Evolutionary conservation across 192 early-diverging fungal species (phyloP).

Genomic region (Entomortierella lignicola): DNA sequence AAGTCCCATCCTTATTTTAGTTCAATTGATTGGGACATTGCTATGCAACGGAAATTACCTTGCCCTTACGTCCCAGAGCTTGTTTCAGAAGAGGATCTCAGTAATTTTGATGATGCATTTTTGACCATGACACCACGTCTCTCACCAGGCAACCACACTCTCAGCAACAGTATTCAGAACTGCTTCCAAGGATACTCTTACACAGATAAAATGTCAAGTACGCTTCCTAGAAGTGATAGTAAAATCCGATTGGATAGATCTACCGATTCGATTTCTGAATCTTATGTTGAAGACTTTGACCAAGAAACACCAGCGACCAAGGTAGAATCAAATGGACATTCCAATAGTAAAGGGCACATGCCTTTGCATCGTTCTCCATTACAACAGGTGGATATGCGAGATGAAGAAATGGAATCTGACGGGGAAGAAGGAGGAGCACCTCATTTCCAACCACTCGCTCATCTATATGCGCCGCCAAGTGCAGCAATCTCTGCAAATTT

Average conservation of each 20-base stretch:
- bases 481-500: conserved; percentile 26
- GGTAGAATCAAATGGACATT: conserved; percentile 1
- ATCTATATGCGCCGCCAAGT: conserved; percentile 32
- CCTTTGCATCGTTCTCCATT: conserved; percentile 2
- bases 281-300: conserved; percentile 34
- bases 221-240: conserved; percentile 35
- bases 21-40: conserved; percentile 78
- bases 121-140: conserved; percentile 62
- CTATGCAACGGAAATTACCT: conserved; percentile 64
- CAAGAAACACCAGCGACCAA: conserved; percentile 1
- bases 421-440: conserved; percentile 11
- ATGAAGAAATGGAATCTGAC: neutral
- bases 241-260: conserved; percentile 23
- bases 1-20: conserved; percentile 82
- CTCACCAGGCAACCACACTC: conserved; percentile 32
- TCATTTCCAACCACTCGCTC: conserved; percentile 16
- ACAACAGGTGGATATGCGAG: neutral
- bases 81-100: conserved; percentile 61
- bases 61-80: conserved; percentile 79
- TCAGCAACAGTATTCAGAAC: conserved; percentile 52
- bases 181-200: conserved; percentile 56
- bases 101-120: conserved; percentile 69
- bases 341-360: conserved; percentile 1
- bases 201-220: conserved; percentile 36
- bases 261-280: neutral